These are phyloP conservation scores for Xylaria sp. DNA, from an alignment of 2,329 filamentous ascomycete genomes.

Conservation along the genomic window DNA sequence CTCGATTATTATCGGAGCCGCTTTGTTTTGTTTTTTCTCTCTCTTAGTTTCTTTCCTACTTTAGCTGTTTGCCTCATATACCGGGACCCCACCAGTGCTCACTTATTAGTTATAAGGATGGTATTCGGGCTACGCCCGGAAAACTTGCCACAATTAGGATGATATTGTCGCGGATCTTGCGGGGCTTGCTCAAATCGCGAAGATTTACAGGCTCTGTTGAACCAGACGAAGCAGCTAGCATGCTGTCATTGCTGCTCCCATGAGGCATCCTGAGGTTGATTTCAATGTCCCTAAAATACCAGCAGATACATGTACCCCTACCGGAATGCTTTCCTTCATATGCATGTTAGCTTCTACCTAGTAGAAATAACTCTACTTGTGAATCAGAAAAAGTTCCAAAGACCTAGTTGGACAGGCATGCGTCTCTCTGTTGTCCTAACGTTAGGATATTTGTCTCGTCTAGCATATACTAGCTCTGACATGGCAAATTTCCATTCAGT, in stretches of 20 bases:
- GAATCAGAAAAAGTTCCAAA: background rate
- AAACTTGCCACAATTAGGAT: constrained; percentile 1
- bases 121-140: background rate
- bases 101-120: background rate
- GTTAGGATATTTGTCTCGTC: constrained; percentile 2
- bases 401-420: constrained; percentile 1
- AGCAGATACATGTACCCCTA: no score
- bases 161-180: background rate
- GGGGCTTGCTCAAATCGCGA: background rate
- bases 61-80: background rate
- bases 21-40: background rate
- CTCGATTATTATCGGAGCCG: constrained; percentile 51
- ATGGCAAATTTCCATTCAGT: background rate
- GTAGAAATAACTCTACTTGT: background rate
- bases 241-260: background rate
- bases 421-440: background rate
- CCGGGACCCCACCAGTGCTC: constrained; percentile 2
- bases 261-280: background rate
- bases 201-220: background rate
- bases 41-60: background rate
- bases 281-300: background rate
- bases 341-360: background rate
- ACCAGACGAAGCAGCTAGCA: background rate
- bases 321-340: background rate
- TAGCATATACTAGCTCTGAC: background rate